A percentile compares a stretch with the other conserved stretches of the same genome.
These are phyloP conservation scores for Lyophyllum decastes DNA, from an alignment of 768 basidiomycete genomes.

Conservation along the genomic window DNA sequence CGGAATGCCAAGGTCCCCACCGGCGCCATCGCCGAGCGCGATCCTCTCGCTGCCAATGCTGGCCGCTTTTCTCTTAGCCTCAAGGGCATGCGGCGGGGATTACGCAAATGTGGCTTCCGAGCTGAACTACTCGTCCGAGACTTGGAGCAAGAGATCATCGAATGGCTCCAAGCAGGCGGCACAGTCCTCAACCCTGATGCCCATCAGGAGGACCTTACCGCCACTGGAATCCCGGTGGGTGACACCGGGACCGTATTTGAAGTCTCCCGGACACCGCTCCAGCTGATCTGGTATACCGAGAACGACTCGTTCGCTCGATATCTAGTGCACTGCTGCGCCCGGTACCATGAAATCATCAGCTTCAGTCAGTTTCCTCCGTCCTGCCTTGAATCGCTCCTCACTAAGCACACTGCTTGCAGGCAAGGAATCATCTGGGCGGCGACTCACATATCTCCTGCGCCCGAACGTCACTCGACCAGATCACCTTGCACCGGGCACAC, in stretches of 20 bases:
- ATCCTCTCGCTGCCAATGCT: slow-evolving; percentile 62
- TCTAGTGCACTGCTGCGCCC: slow-evolving; percentile 80
- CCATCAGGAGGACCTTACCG: slow-evolving; percentile 21
- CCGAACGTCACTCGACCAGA: slow-evolving; percentile 72
- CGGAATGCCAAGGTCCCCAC: slow-evolving; percentile 58
- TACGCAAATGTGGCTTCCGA: slow-evolving; percentile 61
- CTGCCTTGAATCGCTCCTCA: background rate
- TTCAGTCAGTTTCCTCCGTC: slow-evolving; percentile 58
- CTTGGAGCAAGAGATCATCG: slow-evolving; percentile 61
- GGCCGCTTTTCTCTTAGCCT: slow-evolving; percentile 78
- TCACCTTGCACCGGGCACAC: slow-evolving; percentile 35
- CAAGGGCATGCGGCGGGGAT: slow-evolving; percentile 70
- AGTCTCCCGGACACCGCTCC: slow-evolving; percentile 61
- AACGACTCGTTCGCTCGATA: slow-evolving; percentile 78
- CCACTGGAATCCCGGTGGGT: slow-evolving; percentile 48
- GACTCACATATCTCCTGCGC: slow-evolving; percentile 79
- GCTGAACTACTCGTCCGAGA: slow-evolving; percentile 66
- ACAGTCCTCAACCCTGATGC: slow-evolving; percentile 55
- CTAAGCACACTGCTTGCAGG: slow-evolving; percentile 33
- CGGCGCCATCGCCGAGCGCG: slow-evolving; percentile 36
- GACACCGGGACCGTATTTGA: slow-evolving; percentile 60
- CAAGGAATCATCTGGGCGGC: slow-evolving; percentile 57
- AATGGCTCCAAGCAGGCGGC: slow-evolving; percentile 64
- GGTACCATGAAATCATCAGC: slow-evolving; percentile 78
- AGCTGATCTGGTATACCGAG: slow-evolving; percentile 72